These are phyloP conservation scores for Pythium vanterpoolii DNA, from an alignment of 352 stramenopile genomes.

Conservation along the genomic window DNA sequence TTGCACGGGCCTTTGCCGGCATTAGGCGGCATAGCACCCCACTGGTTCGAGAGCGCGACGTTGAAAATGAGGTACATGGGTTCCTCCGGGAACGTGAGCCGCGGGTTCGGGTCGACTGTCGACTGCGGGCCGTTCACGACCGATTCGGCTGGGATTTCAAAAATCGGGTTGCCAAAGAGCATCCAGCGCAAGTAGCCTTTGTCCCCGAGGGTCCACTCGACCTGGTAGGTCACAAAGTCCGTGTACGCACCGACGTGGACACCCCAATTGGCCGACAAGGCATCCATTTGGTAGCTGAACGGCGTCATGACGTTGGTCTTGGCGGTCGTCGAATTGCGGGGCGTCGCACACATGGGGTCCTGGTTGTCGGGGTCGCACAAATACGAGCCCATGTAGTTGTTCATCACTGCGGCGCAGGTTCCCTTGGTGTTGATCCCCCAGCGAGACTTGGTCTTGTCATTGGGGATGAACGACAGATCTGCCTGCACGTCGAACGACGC, in stretches of 20 bases:
- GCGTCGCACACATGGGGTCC: slow-evolving; percentile 26
- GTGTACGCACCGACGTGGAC: slow-evolving; percentile 79
- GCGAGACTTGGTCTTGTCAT: slow-evolving; percentile 28
- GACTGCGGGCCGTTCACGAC: slow-evolving; percentile 54
- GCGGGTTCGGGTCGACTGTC: slow-evolving; percentile 50
- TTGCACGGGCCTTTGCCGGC: slow-evolving; percentile 28
- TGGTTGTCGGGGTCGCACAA: slow-evolving; percentile 55
- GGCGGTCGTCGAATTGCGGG: background rate
- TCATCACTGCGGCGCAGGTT: slow-evolving; percentile 55
- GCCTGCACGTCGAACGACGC: slow-evolving; percentile 50
- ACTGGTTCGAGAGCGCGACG: slow-evolving; percentile 91
- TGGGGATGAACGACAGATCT: slow-evolving; percentile 31
- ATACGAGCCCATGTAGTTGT: slow-evolving; percentile 55
- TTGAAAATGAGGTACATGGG: slow-evolving; percentile 96
- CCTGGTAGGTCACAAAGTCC: slow-evolving; percentile 70
- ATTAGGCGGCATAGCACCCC: slow-evolving; percentile 77
- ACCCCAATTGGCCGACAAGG: slow-evolving; percentile 89
- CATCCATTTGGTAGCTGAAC: slow-evolving; percentile 90
- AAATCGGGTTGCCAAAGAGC: slow-evolving; percentile 83
- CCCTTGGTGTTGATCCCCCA: slow-evolving; percentile 65
- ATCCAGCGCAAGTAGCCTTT: slow-evolving; percentile 68
- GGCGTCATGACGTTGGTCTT: slow-evolving; percentile 24
- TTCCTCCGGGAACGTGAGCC: slow-evolving; percentile 92
- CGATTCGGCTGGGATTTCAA: slow-evolving; percentile 73
- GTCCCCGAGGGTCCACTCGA: slow-evolving; percentile 62